phyloP scores from a whole-genome alignment of 192 early-diverging fungal species.

The Backusella liffmaniae region DNA sequence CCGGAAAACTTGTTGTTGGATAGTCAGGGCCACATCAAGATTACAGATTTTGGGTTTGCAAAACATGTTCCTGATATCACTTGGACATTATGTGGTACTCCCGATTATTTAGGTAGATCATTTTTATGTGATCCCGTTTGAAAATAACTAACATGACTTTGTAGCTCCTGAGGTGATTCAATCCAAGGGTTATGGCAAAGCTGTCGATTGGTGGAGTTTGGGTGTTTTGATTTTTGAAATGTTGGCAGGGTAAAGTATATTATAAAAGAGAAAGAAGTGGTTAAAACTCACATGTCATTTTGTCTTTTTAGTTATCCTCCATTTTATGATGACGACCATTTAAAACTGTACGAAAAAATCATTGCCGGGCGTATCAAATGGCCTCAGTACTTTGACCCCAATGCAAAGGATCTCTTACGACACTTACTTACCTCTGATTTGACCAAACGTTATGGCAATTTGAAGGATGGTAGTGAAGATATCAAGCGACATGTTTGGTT shows the following conservation, averaged over 20 bases:
- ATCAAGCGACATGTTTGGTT: slow-evolving; percentile 71
- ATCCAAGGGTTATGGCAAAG: slow-evolving; percentile 88
- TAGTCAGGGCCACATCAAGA: slow-evolving; percentile 78
- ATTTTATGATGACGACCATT: slow-evolving; percentile 94
- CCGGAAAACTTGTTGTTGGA: slow-evolving; percentile 81
- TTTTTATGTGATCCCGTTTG: background rate
- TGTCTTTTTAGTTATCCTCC: slow-evolving; percentile 61
- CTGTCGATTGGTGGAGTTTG: slow-evolving; percentile 96
- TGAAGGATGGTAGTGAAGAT: slow-evolving; percentile 67
- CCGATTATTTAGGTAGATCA: slow-evolving; percentile 58
- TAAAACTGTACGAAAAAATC: slow-evolving; percentile 93
- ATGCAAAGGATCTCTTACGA: slow-evolving; percentile 75
- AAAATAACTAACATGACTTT: background rate
- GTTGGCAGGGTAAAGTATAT: slow-evolving; percentile 68
- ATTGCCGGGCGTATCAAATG: slow-evolving; percentile 71
- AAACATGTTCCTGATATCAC: slow-evolving; percentile 80
- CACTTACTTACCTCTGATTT: slow-evolving; percentile 70
- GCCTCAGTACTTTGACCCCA: slow-evolving; percentile 69
- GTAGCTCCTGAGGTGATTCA: slow-evolving; percentile 86
- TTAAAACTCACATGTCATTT: background rate
- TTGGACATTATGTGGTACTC: slow-evolving; percentile 87
- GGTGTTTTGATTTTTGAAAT: slow-evolving; percentile 95
- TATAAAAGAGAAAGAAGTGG: background rate
- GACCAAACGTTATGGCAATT: slow-evolving; percentile 78
- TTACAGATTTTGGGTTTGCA: slow-evolving; percentile 87